phyloP scores from a whole-genome alignment of 495 filamentous ascomycete species.

The Daldinia concentrica region DNA sequence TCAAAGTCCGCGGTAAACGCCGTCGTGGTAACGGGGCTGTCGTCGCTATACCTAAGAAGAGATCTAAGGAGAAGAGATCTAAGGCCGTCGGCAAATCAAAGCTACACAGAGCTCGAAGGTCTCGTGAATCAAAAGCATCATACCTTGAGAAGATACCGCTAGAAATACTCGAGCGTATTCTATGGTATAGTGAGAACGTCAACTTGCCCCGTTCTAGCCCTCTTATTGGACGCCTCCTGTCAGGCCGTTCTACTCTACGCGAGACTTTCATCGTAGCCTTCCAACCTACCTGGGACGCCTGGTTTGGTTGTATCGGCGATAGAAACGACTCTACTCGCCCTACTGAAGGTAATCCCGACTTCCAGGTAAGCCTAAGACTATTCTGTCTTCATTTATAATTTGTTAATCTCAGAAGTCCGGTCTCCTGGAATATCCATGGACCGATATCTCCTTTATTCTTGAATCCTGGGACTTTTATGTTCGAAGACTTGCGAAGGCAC shows the following conservation, averaged over 20 bases:
- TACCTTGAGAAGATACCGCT: constrained; percentile 51
- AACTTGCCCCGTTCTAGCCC: constrained; percentile 50
- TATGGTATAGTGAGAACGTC: constrained; percentile 51
- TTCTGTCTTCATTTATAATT: background rate
- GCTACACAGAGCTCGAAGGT: background rate
- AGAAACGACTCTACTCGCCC: constrained; percentile 2
- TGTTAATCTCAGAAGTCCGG: constrained; percentile 42
- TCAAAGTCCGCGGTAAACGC: constrained; percentile 43
- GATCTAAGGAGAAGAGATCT: constrained; percentile 9
- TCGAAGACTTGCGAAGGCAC: constrained; percentile 10
- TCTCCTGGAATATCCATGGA: constrained; percentile 47
- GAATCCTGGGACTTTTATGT: constrained; percentile 37
- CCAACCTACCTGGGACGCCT: constrained; percentile 51
- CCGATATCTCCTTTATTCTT: constrained; percentile 42
- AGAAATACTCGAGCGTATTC: constrained; percentile 56
- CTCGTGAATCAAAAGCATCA: constrained; percentile 31
- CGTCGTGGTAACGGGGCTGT: constrained; percentile 20
- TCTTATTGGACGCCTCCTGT: constrained; percentile 49
- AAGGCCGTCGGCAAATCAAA: constrained; percentile 19
- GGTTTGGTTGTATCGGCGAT: constrained; percentile 36
- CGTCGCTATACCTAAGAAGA: constrained; percentile 6
- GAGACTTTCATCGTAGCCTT: constrained; percentile 49
- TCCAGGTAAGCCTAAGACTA: constrained; percentile 45
- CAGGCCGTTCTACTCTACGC: constrained; percentile 37
- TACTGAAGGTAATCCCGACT: constrained; percentile 39